Evolutionary conservation across 2,329 filamentous ascomycete species (phyloP).

Genomic region (Periglandula ipomoeae): DNA sequence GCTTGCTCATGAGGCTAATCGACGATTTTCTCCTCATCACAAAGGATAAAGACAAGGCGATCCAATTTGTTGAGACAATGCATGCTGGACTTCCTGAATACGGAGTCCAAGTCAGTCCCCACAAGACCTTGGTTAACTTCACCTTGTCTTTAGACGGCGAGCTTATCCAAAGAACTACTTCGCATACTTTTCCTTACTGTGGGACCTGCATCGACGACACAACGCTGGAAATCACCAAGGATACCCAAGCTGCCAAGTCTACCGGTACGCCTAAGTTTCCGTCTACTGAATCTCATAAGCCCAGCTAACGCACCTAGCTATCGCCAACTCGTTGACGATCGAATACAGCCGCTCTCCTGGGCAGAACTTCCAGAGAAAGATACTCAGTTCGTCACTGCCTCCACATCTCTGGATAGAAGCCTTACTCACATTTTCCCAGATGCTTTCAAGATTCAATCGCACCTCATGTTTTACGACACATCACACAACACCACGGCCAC

Average conservation of each 20-base stretch:
- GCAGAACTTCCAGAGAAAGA: slow-evolving; percentile 69
- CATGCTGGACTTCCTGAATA: slow-evolving; percentile 69
- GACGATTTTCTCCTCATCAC: slow-evolving; percentile 93
- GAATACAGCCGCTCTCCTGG: slow-evolving; percentile 66
- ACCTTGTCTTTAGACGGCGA: slow-evolving; percentile 47
- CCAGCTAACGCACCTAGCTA: slow-evolving; percentile 13
- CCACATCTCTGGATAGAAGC: background rate
- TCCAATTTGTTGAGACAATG: slow-evolving; percentile 70
- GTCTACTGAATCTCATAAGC: slow-evolving; percentile 12
- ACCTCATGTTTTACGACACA: slow-evolving; percentile 76
- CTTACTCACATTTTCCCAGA: slow-evolving; percentile 25
- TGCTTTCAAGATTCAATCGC: slow-evolving; percentile 75
- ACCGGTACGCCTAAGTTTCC: slow-evolving; percentile 1
- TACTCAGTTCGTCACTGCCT: slow-evolving; percentile 45
- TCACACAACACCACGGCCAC: slow-evolving; percentile 61
- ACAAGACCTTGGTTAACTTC: slow-evolving; percentile 84
- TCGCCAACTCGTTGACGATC: slow-evolving; percentile 69
- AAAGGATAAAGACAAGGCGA: slow-evolving; percentile 55
- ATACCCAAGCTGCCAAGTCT: slow-evolving; percentile 36
- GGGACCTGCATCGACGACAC: slow-evolving; percentile 66
- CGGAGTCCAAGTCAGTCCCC: slow-evolving; percentile 65
- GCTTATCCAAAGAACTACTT: slow-evolving; percentile 35
- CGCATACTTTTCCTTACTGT: slow-evolving; percentile 72
- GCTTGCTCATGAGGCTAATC: slow-evolving; percentile 69
- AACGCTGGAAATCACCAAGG: slow-evolving; percentile 67